These are phyloP conservation scores for Paxillus ammoniavirescens DNA, from an alignment of 768 basidiomycete species.

Conservation along the genomic window DNA sequence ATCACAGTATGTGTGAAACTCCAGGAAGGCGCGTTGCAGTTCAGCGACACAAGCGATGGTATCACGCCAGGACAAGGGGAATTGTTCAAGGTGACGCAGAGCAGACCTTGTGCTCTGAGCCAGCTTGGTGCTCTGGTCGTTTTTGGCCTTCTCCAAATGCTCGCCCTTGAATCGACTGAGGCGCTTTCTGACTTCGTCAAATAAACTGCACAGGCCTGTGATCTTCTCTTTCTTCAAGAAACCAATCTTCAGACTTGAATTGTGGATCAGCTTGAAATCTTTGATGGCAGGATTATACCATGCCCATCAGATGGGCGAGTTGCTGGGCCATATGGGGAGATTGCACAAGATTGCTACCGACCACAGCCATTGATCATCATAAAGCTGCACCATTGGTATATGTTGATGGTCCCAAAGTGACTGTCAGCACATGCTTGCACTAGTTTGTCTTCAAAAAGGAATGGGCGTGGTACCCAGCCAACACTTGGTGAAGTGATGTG, in stretches of 20 bases:
- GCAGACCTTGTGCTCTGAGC: too few species aligned
- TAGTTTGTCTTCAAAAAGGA: background rate
- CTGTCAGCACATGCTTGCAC: background rate
- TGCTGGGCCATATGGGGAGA: background rate
- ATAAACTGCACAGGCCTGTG: background rate
- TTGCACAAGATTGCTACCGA: background rate
- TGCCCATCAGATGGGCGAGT: background rate
- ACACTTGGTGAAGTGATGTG: background rate
- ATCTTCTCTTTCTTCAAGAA: background rate
- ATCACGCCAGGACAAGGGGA: background rate
- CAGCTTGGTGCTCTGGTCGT: too few species aligned
- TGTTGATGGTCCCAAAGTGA: background rate
- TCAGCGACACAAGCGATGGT: background rate
- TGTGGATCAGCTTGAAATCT: background rate
- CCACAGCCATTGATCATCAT: background rate
- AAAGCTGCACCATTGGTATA: constrained; percentile 2
- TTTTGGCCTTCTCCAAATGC: too few species aligned
- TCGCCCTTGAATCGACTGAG: too few species aligned
- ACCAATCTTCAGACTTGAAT: background rate
- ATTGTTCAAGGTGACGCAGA: too few species aligned
- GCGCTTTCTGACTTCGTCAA: background rate
- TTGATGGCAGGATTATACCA: background rate
- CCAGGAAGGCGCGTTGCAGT: background rate
- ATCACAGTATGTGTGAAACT: background rate
- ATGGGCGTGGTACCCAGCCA: background rate